Conservation (phyloP, 1,284 basidiomycete species). For the Trichosporon asahii region DNA sequence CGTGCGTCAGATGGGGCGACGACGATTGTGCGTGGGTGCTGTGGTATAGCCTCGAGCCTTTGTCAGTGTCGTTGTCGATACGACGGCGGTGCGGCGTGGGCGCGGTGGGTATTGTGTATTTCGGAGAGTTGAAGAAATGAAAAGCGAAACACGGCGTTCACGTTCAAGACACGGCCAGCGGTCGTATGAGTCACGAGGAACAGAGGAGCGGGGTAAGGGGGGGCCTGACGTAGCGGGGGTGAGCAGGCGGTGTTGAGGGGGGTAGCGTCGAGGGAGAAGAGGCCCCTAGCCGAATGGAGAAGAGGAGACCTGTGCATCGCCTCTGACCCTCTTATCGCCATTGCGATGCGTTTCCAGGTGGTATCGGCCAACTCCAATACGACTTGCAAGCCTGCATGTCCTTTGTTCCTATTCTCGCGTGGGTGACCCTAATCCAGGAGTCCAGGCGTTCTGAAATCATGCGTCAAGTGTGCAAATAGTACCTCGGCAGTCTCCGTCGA, state of each 20-base stretch:
- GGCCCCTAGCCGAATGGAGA: background rate
- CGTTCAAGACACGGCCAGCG: background rate
- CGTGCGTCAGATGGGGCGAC: background rate
- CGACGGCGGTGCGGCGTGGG: background rate
- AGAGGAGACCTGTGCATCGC: slow-evolving; percentile 2
- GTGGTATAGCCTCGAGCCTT: background rate
- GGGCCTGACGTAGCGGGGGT: background rate
- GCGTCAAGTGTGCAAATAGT: background rate
- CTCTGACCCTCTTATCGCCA: background rate
- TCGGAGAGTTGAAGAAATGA: background rate
- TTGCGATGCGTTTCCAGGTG: background rate
- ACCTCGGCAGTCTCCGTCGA: background rate
- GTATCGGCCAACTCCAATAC: background rate
- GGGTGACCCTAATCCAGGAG: background rate
- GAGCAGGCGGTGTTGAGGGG: background rate
- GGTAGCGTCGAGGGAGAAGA: background rate
- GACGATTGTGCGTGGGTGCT: background rate
- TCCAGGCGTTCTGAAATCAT: background rate
- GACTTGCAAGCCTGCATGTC: background rate
- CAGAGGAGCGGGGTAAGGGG: background rate
- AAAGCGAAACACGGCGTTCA: background rate
- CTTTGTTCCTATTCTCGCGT: background rate
- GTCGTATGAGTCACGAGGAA: background rate
- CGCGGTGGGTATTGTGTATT: background rate
- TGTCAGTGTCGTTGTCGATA: background rate